Base-by-base conservation (phyloP, 1,284 basidiomycete species). In the Afroboletus lepidellus region DNA sequence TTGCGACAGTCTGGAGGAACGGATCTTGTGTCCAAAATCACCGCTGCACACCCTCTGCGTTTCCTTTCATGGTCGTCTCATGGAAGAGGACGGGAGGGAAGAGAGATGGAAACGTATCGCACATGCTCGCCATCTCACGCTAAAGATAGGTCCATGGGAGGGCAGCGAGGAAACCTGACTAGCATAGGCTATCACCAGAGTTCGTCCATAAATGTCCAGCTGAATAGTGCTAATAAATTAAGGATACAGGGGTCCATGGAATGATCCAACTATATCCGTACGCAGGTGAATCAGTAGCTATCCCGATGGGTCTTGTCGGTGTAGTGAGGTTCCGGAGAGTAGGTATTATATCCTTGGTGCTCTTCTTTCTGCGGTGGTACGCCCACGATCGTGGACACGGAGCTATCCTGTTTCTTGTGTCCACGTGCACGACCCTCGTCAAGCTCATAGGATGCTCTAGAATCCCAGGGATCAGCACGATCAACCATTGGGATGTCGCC, bases 401-500 rank as follows among this genome's bases (percentile, higher is more conserved):
- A 66, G 61, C 87, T 90, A 50, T 76, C 75, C 41, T 81, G 70
- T 51, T 78, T 72, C 20, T 70, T 47, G 59, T 86, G 83, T 15
- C 70, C 68, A 51, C 74, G 77, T 11, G 64, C 66, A 27, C 59
- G 66, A 30, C 60, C 60, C 33, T 67, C 65, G 30, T 85, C 86
- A 27, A 58, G 48, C 24, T 71, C 65, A 29, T 73, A 70, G 4
- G 83, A 84, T 30, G 77, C 74, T 55, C 85, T 78, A 24, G 80
- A 74, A 57, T 90, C 85, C 88, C 89, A 93, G 33, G 87, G 81
- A 61, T 90, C 85, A 57, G 74, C 76, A 49, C 85, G 82, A 58
- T 77, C 74, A 54, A 74, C 75, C 72, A 85, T 79, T 38, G 83
- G 86, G 60, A 86, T 87, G 69, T 83, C 84, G 61, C 72, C 78